These are phyloP conservation scores for Saccharomyces hybrid DNA, from an alignment of 1,139 yeast species.

Conservation along the genomic window DNA sequence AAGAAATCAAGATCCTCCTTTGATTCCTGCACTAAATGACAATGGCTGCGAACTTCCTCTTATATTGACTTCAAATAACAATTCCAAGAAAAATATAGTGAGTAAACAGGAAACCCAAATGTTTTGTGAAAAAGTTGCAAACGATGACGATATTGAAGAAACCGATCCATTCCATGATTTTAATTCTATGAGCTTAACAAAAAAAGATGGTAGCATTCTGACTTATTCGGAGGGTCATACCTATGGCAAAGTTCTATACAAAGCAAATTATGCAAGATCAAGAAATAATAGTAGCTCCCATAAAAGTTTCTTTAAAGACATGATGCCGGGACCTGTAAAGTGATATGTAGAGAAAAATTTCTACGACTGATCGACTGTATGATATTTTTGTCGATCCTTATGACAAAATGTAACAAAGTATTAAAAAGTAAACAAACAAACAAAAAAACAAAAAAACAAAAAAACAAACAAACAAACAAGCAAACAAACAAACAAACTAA, in stretches of 20 bases:
- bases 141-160: constrained; percentile 29
- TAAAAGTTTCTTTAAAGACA: constrained; percentile 36
- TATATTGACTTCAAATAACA: constrained; percentile 25
- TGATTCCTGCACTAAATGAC: too few species aligned
- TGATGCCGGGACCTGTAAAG: constrained; percentile 12
- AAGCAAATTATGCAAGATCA: constrained; percentile 40
- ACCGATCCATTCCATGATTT: constrained; percentile 82
- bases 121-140: constrained; percentile 33
- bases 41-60: constrained; percentile 15
- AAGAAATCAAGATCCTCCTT: too few species aligned
- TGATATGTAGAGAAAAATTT: neutral
- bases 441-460: neutral
- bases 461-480: neutral
- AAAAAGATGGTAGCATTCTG: constrained; percentile 49
- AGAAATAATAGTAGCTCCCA: constrained; percentile 32
- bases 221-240: constrained; percentile 46
- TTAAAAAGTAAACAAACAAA: too few species aligned
- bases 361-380: neutral
- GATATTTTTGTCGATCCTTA: neutral
- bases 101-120: constrained; percentile 36
- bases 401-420: neutral
- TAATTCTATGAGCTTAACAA: constrained; percentile 83
- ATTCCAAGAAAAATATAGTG: constrained; percentile 6
- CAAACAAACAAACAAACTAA: neutral
- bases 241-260: constrained; percentile 62